Base-by-base conservation (phyloP, 2,329 filamentous ascomycete genomes). In the Colletotrichum tanaceti region DNA sequence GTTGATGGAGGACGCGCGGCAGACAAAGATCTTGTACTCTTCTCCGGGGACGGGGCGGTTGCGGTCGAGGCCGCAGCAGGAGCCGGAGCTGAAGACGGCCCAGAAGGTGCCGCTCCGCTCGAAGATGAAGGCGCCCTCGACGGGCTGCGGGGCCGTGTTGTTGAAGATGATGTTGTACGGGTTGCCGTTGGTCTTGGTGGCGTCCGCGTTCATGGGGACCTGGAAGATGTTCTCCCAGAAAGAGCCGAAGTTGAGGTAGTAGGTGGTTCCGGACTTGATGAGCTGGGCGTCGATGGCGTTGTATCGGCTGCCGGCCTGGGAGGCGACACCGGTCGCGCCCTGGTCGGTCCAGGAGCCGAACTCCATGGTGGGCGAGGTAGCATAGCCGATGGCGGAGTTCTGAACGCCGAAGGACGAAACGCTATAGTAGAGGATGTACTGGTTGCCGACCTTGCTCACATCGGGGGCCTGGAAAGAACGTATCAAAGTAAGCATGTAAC, bases 171-270 rank as follows among this genome's bases (percentile, higher is more conserved):
- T 77, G 59, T 89, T 83, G 65, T 81, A 74, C 1, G 75, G 68
- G 10, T 59, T 65, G 5, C 74, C 71, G 2, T 74, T 67, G 4
- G 73, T 73, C 24, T 74, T 76, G 13, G 75, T 78, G 9, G 76
- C 74, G 2, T 75, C 72, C 39, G 75, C 74, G 43, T 72, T 74
- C 76, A 91, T 83, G 43, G 80, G 74, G 1, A 87, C 86, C 74
- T 88, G 86, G 79, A 87, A 90, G 67, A 92, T 83, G 73, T 89
- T 86, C 7, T 79, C 77, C 89, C 89, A 93, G 83, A 91, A 93
- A 14, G 87, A 90, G 28, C 90, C 90, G 71, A 91, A 93, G 68
- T 83, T 87, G 75, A 90, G 78, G 65, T 83, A 83, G 72, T 84
- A 85, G 2, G 72, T 71, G 16, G 67, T 76, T 10, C 76, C 77